A percentile compares a stretch with the other conserved stretches of the same genome.
phyloP scores from a whole-genome alignment of 2,329 filamentous ascomycete species.

The Pestalotiopsis sp. region DNA sequence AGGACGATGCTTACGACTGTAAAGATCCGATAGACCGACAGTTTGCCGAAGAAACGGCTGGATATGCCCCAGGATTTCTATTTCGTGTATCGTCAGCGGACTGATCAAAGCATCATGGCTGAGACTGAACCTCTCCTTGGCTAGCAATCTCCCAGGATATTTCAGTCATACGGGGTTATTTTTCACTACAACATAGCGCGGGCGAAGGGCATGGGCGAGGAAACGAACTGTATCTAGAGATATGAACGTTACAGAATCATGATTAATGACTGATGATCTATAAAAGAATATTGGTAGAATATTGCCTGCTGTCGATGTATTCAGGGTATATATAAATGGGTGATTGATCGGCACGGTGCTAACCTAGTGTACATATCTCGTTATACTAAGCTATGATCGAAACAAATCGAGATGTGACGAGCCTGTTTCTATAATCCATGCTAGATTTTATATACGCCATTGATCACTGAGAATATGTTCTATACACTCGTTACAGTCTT shows the following conservation, averaged over 20 bases:
- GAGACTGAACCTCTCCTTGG: background rate
- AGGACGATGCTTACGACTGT: background rate
- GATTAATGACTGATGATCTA: conserved; percentile 7
- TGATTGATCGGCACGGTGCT: no score
- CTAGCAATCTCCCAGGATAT: background rate
- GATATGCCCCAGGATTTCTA: background rate
- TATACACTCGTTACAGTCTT: no score
- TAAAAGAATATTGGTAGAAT: background rate
- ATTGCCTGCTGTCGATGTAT: no score
- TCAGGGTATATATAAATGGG: no score
- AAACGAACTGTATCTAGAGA: conserved; percentile 4
- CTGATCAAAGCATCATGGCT: background rate
- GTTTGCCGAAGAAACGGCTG: background rate
- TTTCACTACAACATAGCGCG: conserved; percentile 9
- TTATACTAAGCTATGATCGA: no score
- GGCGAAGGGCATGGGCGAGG: background rate
- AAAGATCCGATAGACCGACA: background rate
- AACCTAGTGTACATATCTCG: no score
- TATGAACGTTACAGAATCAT: conserved; percentile 7
- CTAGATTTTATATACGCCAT: no score
- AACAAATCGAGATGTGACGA: no score
- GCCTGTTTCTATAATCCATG: no score
- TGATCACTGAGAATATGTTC: no score
- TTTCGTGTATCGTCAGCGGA: background rate
- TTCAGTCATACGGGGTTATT: background rate